Conservation (phyloP, 352 stramenopile species). For the Plasmopara viticola region DNA sequence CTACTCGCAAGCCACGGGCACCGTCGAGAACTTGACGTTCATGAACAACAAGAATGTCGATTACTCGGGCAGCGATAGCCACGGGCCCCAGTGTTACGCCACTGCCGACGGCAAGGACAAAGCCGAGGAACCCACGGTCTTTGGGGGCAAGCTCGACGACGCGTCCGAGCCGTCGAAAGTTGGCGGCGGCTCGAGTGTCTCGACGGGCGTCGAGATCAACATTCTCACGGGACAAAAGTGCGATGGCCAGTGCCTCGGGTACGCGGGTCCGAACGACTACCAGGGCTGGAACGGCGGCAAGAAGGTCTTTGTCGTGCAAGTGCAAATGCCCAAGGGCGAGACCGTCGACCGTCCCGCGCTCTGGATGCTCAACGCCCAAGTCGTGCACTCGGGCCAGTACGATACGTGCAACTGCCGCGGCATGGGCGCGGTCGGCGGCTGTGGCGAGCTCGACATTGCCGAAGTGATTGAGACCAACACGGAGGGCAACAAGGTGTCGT, state of each 20-base stretch:
- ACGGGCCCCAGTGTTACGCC: constrained; percentile 49
- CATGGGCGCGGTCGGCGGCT: constrained; percentile 41
- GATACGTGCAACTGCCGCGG: constrained; percentile 57
- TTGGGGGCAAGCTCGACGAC: constrained; percentile 38
- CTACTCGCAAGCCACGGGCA: constrained; percentile 29
- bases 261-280: constrained; percentile 35
- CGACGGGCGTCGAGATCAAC: constrained; percentile 58
- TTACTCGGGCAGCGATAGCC: constrained; percentile 28
- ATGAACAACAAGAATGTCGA: constrained; percentile 79
- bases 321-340: constrained; percentile 39
- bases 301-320: constrained; percentile 65
- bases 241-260: constrained; percentile 32
- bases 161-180: constrained; percentile 27
- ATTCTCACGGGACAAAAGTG: constrained; percentile 51
- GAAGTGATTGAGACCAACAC: constrained; percentile 57
- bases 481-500: constrained; percentile 30
- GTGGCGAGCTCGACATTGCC: constrained; percentile 59
- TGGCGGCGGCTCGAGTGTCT: constrained; percentile 36
- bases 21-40: constrained; percentile 53
- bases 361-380: constrained; percentile 60
- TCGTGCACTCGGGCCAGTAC: constrained; percentile 50
- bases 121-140: constrained; percentile 25
- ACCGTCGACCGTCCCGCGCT: constrained; percentile 38
- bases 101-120: constrained; percentile 31
- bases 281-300: constrained; percentile 51